Conservation (phyloP, 805 yeast genomes). For the Wickerhamia fluorescens region DNA sequence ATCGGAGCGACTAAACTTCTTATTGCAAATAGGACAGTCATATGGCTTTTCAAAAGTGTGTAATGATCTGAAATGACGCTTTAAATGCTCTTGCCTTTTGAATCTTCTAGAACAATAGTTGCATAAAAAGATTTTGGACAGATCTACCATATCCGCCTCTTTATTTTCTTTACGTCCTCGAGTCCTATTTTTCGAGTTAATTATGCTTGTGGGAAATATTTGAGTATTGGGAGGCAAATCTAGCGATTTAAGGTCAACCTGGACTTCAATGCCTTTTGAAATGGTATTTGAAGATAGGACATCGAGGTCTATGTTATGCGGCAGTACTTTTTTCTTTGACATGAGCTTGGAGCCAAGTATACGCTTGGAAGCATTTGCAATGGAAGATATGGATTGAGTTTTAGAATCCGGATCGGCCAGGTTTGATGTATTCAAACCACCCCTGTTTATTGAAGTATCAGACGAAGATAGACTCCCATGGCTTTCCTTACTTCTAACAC, state of each 20-base stretch:
- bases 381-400: conserved; percentile 2
- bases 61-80: conserved; percentile 65
- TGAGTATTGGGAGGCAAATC: conserved; percentile 36
- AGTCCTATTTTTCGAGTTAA: conserved; percentile 31
- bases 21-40: conserved; percentile 53
- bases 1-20: conserved; percentile 61
- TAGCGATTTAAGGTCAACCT: conserved; percentile 31
- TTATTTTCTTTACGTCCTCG: conserved; percentile 62
- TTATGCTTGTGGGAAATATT: conserved; percentile 26
- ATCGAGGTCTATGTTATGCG: conserved; percentile 6
- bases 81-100: conserved; percentile 71
- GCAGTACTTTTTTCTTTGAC: conserved; percentile 19
- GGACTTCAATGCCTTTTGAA: conserved; percentile 29
- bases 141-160: conserved; percentile 45
- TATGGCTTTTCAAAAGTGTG: conserved; percentile 71
- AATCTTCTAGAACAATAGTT: conserved; percentile 57
- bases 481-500: conserved; percentile 1
- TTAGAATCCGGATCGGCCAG: too few species aligned
- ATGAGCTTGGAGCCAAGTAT: conserved; percentile 33
- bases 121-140: conserved; percentile 54
- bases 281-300: conserved; percentile 14
- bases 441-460: neutral
- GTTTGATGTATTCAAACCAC: too few species aligned
- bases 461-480: conserved; percentile 1
- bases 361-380: conserved; percentile 26